Evolutionary conservation across 768 basidiomycete genomes (phyloP), one percentile per base, ranked within the genome.

Genomic region (Paxillus ammoniavirescens): DNA sequence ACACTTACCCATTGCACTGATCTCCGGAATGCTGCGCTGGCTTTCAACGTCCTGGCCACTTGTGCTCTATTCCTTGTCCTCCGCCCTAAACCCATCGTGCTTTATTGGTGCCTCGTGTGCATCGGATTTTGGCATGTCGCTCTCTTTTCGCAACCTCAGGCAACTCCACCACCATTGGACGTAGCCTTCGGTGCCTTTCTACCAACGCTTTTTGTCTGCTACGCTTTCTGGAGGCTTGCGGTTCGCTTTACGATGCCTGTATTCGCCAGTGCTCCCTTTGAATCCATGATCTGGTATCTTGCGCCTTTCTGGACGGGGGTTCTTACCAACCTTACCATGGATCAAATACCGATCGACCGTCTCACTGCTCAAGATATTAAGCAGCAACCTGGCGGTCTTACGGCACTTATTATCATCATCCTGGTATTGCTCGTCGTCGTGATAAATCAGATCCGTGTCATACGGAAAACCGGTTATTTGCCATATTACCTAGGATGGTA

Each of bases 71-170:
- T 90, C 67, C 73, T 90, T 38, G 60, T 93, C 45, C 74, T 94
- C 43, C 84, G 89, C 14, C 89, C 89, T 2, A 82, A 75, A 61
- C 76, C 86, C 2, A 77, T 90, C 56, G 72, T 90, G 31, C 68
- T 83, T 3, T 91, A 78, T 68, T 90, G 88, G 87, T 84, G 78
- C 61, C 74, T 91, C n/a, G 82, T 89, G 6, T 89, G 83, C 72
- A 87, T 90, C 42, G 88, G 91, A 2, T 93, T 82, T 66, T 94
- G 92, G 91, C 91, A 94, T 59, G 75, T 91, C 50, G 74, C 82
- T 0, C 78, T 94, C 38, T 92, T 91, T 61, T 88, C 88, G 8
- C 86, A 93, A 61, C 87, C 87, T 6, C 80, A 73, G 43, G 76
- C 75, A 1, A 76, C 76, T 6, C 87, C 89, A 35, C 91, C 93